Evolutionary conservation across 1,139 yeast species (phyloP).

Genomic region (Nakaseomyces glabratus): DNA sequence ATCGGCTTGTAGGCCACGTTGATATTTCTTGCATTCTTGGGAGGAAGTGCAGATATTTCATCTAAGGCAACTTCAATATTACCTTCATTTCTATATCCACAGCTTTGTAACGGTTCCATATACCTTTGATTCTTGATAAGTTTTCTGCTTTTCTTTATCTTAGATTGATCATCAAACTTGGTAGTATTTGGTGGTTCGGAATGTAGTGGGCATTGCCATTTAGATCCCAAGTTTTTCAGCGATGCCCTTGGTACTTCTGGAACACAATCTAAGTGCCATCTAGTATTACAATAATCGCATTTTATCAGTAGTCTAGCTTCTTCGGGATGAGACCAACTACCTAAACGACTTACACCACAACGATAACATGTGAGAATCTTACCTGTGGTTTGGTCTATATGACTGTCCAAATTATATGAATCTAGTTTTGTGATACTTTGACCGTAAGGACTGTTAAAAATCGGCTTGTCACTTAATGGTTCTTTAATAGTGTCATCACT

Average conservation of each 20-base stretch:
- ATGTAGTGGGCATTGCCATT: conserved; percentile 95
- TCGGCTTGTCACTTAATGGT: conserved; percentile 34
- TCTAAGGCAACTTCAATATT: conserved; percentile 50
- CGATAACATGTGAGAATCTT: conserved; percentile 59
- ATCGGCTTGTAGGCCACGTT: conserved; percentile 31
- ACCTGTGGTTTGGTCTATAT: conserved; percentile 55
- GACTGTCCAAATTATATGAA: conserved; percentile 47
- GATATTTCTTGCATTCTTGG: conserved; percentile 33
- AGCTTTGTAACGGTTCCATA: conserved; percentile 46
- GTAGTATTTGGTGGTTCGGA: conserved; percentile 25
- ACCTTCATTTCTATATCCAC: conserved; percentile 58
- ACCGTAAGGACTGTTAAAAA: conserved; percentile 37
- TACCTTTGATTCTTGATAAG: conserved; percentile 44
- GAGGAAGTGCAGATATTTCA: conserved; percentile 39
- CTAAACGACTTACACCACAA: conserved; percentile 43
- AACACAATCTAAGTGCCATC: conserved; percentile 90
- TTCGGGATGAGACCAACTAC: conserved; percentile 47
- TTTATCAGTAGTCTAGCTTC: conserved; percentile 44
- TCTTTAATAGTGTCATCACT: conserved; percentile 46
- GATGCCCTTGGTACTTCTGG: conserved; percentile 60
- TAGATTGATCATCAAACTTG: conserved; percentile 31
- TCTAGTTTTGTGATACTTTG: conserved; percentile 34
- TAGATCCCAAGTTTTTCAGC: conserved; percentile 67
- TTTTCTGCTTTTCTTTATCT: conserved; percentile 27
- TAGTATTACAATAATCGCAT: conserved; percentile 80